Conservation (phyloP, 768 basidiomycete genomes). For the Naganishia friedmannii region DNA sequence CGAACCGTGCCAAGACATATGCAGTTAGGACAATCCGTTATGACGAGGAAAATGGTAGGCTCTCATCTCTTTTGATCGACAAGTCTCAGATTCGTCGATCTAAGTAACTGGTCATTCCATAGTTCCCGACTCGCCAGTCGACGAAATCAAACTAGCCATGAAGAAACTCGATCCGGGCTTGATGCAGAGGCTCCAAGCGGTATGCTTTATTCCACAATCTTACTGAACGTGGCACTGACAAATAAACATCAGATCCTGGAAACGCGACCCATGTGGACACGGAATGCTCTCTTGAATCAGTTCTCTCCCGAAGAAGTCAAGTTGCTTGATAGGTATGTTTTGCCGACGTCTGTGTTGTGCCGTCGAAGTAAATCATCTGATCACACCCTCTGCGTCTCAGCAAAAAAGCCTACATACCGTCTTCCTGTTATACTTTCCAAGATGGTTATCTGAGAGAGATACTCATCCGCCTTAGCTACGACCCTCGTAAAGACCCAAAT, state of each 20-base stretch:
- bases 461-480: constrained; percentile 79
- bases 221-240: not conserved
- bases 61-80: not conserved
- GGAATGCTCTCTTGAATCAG: constrained; percentile 79
- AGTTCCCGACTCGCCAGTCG: constrained; percentile 51
- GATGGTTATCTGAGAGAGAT: constrained; percentile 95
- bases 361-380: not conserved
- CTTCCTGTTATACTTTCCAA: constrained; percentile 80
- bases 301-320: constrained; percentile 66
- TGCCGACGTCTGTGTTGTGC: not conserved
- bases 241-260: constrained; percentile 61
- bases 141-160: constrained; percentile 64
- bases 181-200: constrained; percentile 39
- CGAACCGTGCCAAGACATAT: constrained; percentile 35
- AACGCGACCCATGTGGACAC: constrained; percentile 81
- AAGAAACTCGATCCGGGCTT: constrained; percentile 62
- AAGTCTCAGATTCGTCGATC: too few relatives aligned
- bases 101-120: not conserved
- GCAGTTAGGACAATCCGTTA: constrained; percentile 56
- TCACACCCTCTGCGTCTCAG: constrained; percentile 53
- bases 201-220: constrained; percentile 19
- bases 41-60: constrained; percentile 55
- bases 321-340: constrained; percentile 69
- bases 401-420: constrained; percentile 74
- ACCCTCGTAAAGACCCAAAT: constrained; percentile 71